Evolutionary conservation across 148 eudicot species (phyloP), one percentile per base, ranked within the genome.

Genomic region (Chenopodium berlandieri): DNA sequence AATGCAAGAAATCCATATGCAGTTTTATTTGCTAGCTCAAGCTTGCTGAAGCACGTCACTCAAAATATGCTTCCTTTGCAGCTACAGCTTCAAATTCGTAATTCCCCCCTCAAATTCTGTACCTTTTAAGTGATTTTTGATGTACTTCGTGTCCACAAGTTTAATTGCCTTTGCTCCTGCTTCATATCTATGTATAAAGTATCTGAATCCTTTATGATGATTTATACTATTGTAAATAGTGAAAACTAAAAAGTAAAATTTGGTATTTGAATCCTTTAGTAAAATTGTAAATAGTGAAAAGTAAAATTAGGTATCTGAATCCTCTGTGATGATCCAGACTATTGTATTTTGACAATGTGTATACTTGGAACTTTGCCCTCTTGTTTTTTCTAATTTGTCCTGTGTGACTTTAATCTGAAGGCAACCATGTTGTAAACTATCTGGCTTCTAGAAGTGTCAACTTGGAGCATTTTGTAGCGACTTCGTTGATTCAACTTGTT

Each of bases 31-130:
- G 97, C 99, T 82, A 91, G 99, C 87, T 92, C 98, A 78, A 96
- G 98, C 89, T 86, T 96, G 90, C 81, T 94, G 97, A 96, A 96
- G 91, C 99, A 92, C 90, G 95, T 94, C 84, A 94, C 98, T 25
- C 94, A 90, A 81, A 88, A 91, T 65, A 87, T 83, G 30, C 94
- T 92, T 75, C 91, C 97, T 65, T 86, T 90, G 92, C 97, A 92
- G 86, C 94, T 90, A 17, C 98, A 92, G 54, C 97, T 96, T 85
- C 91, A 94, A 87, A 91, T 96, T 81, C 93, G 99, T 96, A 96
- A 96, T 76, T 74, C 85, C 78, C 69, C 87, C 77, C 75, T 64
- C 27, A 50, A 40, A 71, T 31, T 78, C 30, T 77, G 69, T 30
- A 40, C 67, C 20, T 40, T 40, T 63, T 71, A 9, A 34, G 19